Evolutionary conservation across 805 yeast species (phyloP).

Genomic region (Metschnikowia cubensis): DNA sequence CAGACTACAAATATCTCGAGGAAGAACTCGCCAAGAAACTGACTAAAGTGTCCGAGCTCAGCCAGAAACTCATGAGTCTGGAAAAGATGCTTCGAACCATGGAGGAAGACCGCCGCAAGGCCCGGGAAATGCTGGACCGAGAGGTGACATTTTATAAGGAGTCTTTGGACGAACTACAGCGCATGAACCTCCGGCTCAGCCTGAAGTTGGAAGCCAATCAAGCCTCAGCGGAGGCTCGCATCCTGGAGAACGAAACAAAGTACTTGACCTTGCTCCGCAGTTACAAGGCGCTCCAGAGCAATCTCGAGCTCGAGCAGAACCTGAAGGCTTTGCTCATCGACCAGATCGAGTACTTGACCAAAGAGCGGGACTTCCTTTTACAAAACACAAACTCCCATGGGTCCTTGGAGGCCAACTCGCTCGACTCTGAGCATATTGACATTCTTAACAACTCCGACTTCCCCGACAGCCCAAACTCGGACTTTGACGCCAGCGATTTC

Average conservation of each 20-base stretch:
- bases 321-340: conserved; percentile 51
- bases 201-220: conserved; percentile 16
- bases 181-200: conserved; percentile 15
- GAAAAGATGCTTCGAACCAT: conserved; percentile 28
- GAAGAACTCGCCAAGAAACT: conserved; percentile 26
- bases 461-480: background rate
- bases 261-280: conserved; percentile 32
- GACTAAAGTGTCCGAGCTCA: conserved; percentile 25
- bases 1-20: conserved; percentile 31
- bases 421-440: background rate
- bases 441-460: conserved; percentile 3
- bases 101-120: conserved; percentile 27
- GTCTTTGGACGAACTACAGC: conserved; percentile 30
- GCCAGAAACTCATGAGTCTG: conserved; percentile 21
- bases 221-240: conserved; percentile 3
- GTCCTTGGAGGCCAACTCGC: conserved; percentile 2
- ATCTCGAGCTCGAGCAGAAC: conserved; percentile 50
- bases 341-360: conserved; percentile 48
- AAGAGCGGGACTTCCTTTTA: conserved; percentile 23
- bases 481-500: conserved; percentile 6
- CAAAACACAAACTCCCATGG: conserved; percentile 6
- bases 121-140: conserved; percentile 25
- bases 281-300: conserved; percentile 42
- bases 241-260: conserved; percentile 18
- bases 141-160: conserved; percentile 33